phyloP scores from a whole-genome alignment of 768 basidiomycete species.

The Xerocomus spinulosus region DNA sequence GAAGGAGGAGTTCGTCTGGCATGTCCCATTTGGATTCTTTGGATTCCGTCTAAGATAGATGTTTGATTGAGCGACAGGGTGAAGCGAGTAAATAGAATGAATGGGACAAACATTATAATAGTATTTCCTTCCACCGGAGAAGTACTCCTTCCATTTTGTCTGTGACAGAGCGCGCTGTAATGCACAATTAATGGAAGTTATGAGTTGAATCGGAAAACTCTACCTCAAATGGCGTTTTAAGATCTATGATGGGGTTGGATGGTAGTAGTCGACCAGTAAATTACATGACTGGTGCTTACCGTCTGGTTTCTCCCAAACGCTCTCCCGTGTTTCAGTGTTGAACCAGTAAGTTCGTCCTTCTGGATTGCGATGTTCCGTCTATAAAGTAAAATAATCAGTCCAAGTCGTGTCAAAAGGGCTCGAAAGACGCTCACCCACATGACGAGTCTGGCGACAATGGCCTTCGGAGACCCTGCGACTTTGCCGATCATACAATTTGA shows the following conservation, averaged over 20 bases:
- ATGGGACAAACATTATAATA: slow-evolving; percentile 69
- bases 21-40: slow-evolving; percentile 98
- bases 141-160: slow-evolving; percentile 97
- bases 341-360: slow-evolving; percentile 99
- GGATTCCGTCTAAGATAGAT: slow-evolving; percentile 57
- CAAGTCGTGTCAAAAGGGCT: not conserved
- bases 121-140: slow-evolving; percentile 86
- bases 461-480: not conserved
- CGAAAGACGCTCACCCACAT: slow-evolving; percentile 31
- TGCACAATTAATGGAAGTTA: slow-evolving; percentile 5
- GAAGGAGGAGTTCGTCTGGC: slow-evolving; percentile 85
- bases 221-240: slow-evolving; percentile 92
- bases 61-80: slow-evolving; percentile 1
- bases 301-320: slow-evolving; percentile 98
- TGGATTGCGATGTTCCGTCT: slow-evolving; percentile 93
- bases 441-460: slow-evolving; percentile 3
- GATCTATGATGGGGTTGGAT: slow-evolving; percentile 43
- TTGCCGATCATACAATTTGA: slow-evolving; percentile 7
- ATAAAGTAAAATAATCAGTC: slow-evolving; percentile 4
- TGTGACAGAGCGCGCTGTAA: slow-evolving; percentile 76
- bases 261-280: not conserved
- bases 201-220: not conserved
- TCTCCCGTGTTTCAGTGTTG: slow-evolving; percentile 81
- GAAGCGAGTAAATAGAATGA: not conserved
- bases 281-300: slow-evolving; percentile 41